These are phyloP conservation scores for Yamagishiella unicocca DNA, from an alignment of 139 green algal species.

Conservation along the genomic window DNA sequence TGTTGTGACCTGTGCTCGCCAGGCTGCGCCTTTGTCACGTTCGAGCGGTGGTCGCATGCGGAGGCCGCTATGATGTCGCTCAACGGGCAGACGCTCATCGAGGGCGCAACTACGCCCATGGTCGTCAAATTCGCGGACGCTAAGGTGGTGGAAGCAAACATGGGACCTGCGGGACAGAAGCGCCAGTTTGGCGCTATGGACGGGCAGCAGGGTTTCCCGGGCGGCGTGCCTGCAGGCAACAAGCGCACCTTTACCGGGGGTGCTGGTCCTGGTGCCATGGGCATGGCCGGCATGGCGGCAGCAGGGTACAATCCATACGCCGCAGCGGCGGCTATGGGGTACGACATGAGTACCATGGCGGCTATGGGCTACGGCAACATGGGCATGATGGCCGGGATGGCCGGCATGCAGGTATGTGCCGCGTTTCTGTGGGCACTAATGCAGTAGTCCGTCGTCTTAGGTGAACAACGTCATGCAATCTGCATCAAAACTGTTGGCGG, in stretches of 20 bases:
- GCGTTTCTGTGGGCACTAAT: too few species aligned
- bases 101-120: constrained; percentile 78
- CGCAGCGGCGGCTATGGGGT: constrained; percentile 33
- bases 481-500: too few species aligned
- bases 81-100: constrained; percentile 77
- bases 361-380: constrained; percentile 52
- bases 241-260: constrained; percentile 49
- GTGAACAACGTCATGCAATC: too few species aligned
- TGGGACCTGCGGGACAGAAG: constrained; percentile 43
- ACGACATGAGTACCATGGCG: constrained; percentile 48
- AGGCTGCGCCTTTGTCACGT: constrained; percentile 91
- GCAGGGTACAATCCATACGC: constrained; percentile 48
- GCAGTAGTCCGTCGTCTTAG: too few species aligned
- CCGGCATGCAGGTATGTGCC: constrained; percentile 40
- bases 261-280: constrained; percentile 27
- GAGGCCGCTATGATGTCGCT: constrained; percentile 83
- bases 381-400: constrained; percentile 50
- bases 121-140: constrained; percentile 93
- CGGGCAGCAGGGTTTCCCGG: constrained; percentile 20
- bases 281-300: constrained; percentile 41
- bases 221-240: neutral
- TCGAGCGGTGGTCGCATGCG: constrained; percentile 76
- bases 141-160: constrained; percentile 56
- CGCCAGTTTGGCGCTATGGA: constrained; percentile 28
- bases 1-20: too few species aligned